phyloP scores from a whole-genome alignment of 225 moss, liverwort and hornwort species.

The Marchantia paleacea region DNA sequence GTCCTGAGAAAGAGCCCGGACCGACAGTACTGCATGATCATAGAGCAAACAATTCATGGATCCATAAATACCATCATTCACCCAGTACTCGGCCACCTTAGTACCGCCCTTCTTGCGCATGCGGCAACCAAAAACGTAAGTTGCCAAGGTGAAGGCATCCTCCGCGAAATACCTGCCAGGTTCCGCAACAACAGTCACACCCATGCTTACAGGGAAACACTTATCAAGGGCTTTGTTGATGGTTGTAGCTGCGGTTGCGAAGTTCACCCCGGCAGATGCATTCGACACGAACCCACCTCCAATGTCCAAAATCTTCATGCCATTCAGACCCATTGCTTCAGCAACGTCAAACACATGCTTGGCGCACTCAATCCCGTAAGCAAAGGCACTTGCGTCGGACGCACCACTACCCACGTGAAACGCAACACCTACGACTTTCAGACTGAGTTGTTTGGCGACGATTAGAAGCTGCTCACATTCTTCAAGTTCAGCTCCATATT shows the following conservation, averaged over 20 bases:
- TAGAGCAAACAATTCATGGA: conserved; percentile 46
- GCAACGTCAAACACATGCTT: conserved; percentile 36
- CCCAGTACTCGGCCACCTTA: conserved; percentile 35
- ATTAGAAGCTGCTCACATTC: conserved; percentile 26
- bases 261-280: conserved; percentile 23
- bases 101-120: conserved; percentile 21
- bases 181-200: conserved; percentile 41
- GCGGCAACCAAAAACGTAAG: conserved; percentile 38
- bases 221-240: conserved; percentile 40
- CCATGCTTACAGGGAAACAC: conserved; percentile 35
- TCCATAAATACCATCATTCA: conserved; percentile 46
- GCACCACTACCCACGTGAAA: conserved; percentile 52
- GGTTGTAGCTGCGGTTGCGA: conserved; percentile 28
- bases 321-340: conserved; percentile 10
- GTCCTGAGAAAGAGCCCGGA: conserved; percentile 20
- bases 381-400: conserved; percentile 29
- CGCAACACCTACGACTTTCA: conserved; percentile 31
- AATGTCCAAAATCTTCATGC: conserved; percentile 36
- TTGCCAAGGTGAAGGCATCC: conserved; percentile 40
- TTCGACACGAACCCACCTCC: conserved; percentile 44
- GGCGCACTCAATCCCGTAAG: conserved; percentile 35
- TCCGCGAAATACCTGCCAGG: conserved; percentile 47
- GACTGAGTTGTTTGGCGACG: conserved; percentile 5
- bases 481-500: conserved; percentile 32
- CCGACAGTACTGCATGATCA: conserved; percentile 29